phyloP scores from a whole-genome alignment of 495 filamentous ascomycete genomes.

The Penicillium diatomitis region DNA sequence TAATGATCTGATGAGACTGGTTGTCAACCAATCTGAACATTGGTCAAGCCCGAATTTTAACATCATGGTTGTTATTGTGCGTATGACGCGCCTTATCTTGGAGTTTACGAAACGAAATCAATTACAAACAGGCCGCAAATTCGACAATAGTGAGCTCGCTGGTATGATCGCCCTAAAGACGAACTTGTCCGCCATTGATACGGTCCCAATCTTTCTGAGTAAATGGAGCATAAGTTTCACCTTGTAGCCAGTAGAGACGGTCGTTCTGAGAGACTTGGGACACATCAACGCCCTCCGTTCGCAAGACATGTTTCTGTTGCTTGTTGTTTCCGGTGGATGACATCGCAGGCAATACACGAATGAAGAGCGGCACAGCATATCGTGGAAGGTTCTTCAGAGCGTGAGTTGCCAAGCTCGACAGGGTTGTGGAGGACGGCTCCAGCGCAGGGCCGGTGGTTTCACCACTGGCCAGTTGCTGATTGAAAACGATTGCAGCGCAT shows the following conservation, averaged over 20 bases:
- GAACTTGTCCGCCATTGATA: slow-evolving; percentile 58
- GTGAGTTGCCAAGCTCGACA: slow-evolving; percentile 54
- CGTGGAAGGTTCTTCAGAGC: slow-evolving; percentile 51
- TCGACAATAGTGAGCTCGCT: neutral
- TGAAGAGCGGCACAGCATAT: slow-evolving; percentile 71
- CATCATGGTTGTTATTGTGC: too few species aligned
- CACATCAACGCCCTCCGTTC: slow-evolving; percentile 67
- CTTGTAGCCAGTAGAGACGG: slow-evolving; percentile 60
- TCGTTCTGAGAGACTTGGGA: slow-evolving; percentile 45
- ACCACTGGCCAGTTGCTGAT: slow-evolving; percentile 30
- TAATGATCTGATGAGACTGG: too few species aligned
- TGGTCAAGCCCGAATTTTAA: too few species aligned
- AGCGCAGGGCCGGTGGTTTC: slow-evolving; percentile 13
- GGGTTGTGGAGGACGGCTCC: slow-evolving; percentile 28
- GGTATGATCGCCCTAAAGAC: slow-evolving; percentile 39
- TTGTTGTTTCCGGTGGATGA: slow-evolving; percentile 79
- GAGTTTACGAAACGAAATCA: too few species aligned
- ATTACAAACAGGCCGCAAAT: too few species aligned
- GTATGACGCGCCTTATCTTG: too few species aligned
- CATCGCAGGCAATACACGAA: slow-evolving; percentile 54
- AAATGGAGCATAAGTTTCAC: slow-evolving; percentile 60
- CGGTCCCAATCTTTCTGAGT: slow-evolving; percentile 55
- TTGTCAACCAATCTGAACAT: too few species aligned
- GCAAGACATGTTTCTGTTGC: slow-evolving; percentile 64
- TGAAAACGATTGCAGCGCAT: slow-evolving; percentile 61